Evolutionary conservation across 1,139 yeast species (phyloP).

Genomic region (Magnusiomyces fungicola): DNA sequence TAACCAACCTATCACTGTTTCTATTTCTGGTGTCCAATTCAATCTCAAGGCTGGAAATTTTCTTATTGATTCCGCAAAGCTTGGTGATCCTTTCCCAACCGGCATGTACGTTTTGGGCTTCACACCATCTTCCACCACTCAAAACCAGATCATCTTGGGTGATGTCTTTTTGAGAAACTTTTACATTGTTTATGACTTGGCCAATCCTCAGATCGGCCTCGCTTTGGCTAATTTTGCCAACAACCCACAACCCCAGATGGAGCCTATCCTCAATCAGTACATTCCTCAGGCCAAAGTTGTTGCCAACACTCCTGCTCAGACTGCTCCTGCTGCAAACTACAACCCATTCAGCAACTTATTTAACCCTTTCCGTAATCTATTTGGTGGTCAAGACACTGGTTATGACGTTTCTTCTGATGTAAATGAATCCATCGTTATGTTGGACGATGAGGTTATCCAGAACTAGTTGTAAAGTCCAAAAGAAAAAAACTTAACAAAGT

Average conservation of each 20-base stretch:
- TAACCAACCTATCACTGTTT: constrained; percentile 14
- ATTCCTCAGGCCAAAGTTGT: constrained; percentile 16
- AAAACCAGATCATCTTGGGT: constrained; percentile 23
- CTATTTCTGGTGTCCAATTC: constrained; percentile 21
- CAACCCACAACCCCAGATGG: constrained; percentile 12
- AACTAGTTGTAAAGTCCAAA: no score
- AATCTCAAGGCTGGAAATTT: constrained; percentile 17
- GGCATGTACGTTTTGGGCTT: constrained; percentile 21
- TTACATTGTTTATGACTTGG: constrained; percentile 26
- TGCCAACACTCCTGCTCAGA: constrained; percentile 4
- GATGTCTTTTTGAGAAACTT: constrained; percentile 25
- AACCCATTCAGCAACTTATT: background rate
- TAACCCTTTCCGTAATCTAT: constrained; percentile 2
- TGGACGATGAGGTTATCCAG: no score
- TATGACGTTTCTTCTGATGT: background rate
- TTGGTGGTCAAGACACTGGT: background rate
- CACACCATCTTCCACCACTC: constrained; percentile 18
- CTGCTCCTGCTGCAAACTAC: background rate
- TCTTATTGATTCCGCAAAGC: constrained; percentile 18
- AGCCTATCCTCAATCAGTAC: constrained; percentile 15
- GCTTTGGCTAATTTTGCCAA: constrained; percentile 21
- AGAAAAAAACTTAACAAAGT: no score
- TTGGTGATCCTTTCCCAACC: constrained; percentile 18
- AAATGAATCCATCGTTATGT: no score
- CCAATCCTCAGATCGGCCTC: constrained; percentile 22